Evolutionary conservation across 2,329 filamentous ascomycete genomes (phyloP).

Genomic region (Colletotrichum orbiculare): DNA sequence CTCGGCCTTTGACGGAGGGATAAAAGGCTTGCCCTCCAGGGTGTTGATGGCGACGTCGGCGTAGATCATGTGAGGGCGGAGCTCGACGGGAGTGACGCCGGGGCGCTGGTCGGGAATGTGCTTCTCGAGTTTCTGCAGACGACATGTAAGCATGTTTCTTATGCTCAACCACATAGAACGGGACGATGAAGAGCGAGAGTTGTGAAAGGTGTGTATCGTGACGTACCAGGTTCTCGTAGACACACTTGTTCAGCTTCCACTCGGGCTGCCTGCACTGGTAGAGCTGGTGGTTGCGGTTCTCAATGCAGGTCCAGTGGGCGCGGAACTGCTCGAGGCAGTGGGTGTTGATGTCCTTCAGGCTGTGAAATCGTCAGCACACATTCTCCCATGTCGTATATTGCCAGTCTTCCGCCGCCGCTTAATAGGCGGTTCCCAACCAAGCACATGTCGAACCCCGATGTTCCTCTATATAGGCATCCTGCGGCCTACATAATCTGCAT

Average conservation of each 20-base stretch:
- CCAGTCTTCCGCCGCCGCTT: too few species aligned
- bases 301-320: slow-evolving; percentile 93
- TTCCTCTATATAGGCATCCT: too few species aligned
- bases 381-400: background rate
- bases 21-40: slow-evolving; percentile 56
- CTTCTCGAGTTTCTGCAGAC: slow-evolving; percentile 81
- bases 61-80: slow-evolving; percentile 73
- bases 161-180: background rate
- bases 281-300: slow-evolving; percentile 97
- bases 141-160: background rate
- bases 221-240: slow-evolving; percentile 93
- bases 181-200: background rate
- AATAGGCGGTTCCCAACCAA: too few species aligned
- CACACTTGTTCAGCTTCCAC: slow-evolving; percentile 92
- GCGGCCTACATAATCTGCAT: too few species aligned
- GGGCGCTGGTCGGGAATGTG: slow-evolving; percentile 79
- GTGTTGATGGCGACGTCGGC: slow-evolving; percentile 62
- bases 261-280: slow-evolving; percentile 94
- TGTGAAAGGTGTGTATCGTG: background rate
- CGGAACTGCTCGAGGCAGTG: slow-evolving; percentile 92
- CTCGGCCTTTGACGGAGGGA: slow-evolving; percentile 40
- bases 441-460: too few species aligned
- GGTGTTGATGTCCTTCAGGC: slow-evolving; percentile 95
- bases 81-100: slow-evolving; percentile 78
- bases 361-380: slow-evolving; percentile 48